A percentile compares a stretch with the other conserved stretches of the same genome.
phyloP scores from a whole-genome alignment of 345 rosid species.

The Ceriops decandra region DNA sequence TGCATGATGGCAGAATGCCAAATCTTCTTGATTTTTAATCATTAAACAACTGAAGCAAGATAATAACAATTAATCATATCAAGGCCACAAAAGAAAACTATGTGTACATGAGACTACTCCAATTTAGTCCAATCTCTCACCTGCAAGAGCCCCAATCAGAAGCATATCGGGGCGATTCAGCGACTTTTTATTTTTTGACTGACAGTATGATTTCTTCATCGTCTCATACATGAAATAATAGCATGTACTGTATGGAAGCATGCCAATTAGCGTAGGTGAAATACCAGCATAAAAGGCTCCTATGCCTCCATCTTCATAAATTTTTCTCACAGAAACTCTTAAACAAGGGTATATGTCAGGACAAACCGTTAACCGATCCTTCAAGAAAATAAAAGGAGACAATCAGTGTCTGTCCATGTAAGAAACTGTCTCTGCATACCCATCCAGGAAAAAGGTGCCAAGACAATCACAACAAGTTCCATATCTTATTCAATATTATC shows the following conservation, averaged over 20 bases:
- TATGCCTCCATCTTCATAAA: slow-evolving; percentile 74
- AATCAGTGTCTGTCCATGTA: slow-evolving; percentile 3
- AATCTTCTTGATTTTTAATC: no score
- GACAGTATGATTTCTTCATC: slow-evolving; percentile 67
- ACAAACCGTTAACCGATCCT: slow-evolving; percentile 95
- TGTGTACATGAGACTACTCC: not conserved
- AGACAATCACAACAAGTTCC: no score
- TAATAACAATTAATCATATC: no score
- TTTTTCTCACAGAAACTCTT: slow-evolving; percentile 68
- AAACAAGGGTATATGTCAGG: slow-evolving; percentile 80
- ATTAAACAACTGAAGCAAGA: no score
- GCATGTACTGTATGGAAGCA: slow-evolving; percentile 98
- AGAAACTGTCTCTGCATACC: no score
- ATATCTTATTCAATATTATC: not conserved
- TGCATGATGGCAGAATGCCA: no score
- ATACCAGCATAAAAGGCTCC: slow-evolving; percentile 84
- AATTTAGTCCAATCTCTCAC: slow-evolving; percentile 33
- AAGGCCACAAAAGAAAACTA: not conserved
- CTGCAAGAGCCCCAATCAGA: slow-evolving; percentile 80
- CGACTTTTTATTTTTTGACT: slow-evolving; percentile 69
- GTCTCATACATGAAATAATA: slow-evolving; percentile 92
- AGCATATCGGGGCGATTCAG: slow-evolving; percentile 94
- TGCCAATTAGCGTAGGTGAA: slow-evolving; percentile 79
- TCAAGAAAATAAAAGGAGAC: slow-evolving; percentile 23
- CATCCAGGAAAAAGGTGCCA: no score